These are phyloP conservation scores for Xerocomus nothofagi DNA, from an alignment of 1,284 basidiomycete genomes.

Conservation along the genomic window DNA sequence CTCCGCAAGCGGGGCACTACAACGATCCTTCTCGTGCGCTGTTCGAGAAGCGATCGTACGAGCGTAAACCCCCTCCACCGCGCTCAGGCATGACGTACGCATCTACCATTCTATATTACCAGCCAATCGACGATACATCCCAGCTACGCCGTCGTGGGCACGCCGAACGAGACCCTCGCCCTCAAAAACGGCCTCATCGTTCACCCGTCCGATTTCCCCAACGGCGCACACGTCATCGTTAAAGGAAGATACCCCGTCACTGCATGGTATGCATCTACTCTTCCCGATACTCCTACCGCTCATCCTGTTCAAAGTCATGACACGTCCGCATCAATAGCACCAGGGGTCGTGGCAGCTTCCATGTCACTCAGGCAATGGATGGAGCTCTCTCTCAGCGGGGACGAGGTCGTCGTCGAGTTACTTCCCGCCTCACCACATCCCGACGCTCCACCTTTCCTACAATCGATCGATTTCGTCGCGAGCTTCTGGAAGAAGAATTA, in stretches of 20 bases:
- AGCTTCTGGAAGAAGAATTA: slow-evolving; percentile 66
- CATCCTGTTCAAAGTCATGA: slow-evolving; percentile 58
- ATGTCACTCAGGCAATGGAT: slow-evolving; percentile 82
- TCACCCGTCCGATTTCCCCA: slow-evolving; percentile 70
- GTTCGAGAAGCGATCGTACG: slow-evolving; percentile 53
- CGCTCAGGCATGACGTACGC: slow-evolving; percentile 45
- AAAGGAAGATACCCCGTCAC: slow-evolving; percentile 72
- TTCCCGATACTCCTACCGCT: not conserved
- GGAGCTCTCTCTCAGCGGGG: slow-evolving; percentile 75
- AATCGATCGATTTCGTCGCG: slow-evolving; percentile 78
- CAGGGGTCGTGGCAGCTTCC: slow-evolving; percentile 67
- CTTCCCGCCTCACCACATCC: slow-evolving; percentile 59
- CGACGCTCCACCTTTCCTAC: slow-evolving; percentile 67
- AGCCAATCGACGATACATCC: not conserved
- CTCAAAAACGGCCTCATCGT: slow-evolving; percentile 84
- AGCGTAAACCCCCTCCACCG: slow-evolving; percentile 42
- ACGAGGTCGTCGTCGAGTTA: slow-evolving; percentile 69
- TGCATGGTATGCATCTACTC: slow-evolving; percentile 53
- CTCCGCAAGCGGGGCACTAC: slow-evolving; percentile 45
- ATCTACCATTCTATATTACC: not conserved
- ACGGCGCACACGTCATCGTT: slow-evolving; percentile 73
- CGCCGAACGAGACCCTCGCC: slow-evolving; percentile 67
- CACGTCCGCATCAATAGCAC: slow-evolving; percentile 64
- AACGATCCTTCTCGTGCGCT: slow-evolving; percentile 51
- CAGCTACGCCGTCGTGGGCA: slow-evolving; percentile 58